Conservation (phyloP, 2,329 filamentous ascomycete genomes). For the Penicillium janthinellum region DNA sequence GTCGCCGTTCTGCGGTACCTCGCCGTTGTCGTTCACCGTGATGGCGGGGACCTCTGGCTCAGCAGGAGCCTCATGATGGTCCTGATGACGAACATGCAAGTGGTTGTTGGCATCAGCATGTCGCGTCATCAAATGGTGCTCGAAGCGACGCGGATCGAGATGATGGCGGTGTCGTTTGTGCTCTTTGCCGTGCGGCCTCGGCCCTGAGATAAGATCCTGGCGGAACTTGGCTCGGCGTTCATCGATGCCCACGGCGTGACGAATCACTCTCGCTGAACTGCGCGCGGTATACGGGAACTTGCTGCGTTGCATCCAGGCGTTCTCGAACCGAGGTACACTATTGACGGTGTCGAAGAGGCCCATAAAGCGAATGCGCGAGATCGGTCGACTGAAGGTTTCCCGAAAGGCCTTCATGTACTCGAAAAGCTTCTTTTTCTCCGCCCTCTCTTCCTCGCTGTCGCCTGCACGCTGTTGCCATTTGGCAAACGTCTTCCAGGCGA, state of each 20-base stretch:
- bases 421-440: slow-evolving; percentile 57
- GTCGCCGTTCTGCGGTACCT: slow-evolving; percentile 5
- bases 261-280: slow-evolving; percentile 57
- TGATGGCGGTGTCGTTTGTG: slow-evolving; percentile 24
- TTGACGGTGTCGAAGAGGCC: slow-evolving; percentile 84
- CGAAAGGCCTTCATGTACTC: slow-evolving; percentile 77
- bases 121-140: slow-evolving; percentile 19
- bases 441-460: slow-evolving; percentile 31
- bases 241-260: slow-evolving; percentile 61
- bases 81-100: slow-evolving; percentile 27
- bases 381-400: slow-evolving; percentile 76
- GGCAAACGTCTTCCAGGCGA: slow-evolving; percentile 68
- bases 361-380: slow-evolving; percentile 72
- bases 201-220: slow-evolving; percentile 58
- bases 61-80: slow-evolving; percentile 9
- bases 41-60: slow-evolving; percentile 33
- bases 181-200: slow-evolving; percentile 25
- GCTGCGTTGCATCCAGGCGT: slow-evolving; percentile 69
- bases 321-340: slow-evolving; percentile 75
- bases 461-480: slow-evolving; percentile 44
- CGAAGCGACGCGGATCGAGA: slow-evolving; percentile 16
- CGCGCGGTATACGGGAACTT: slow-evolving; percentile 67
- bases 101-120: slow-evolving; percentile 24
- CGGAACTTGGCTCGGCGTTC: slow-evolving; percentile 61
- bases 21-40: slow-evolving; percentile 31